A percentile compares a stretch with the other conserved stretches of the same genome.
Evolutionary conservation across 164 flowering plant species (phyloP).

Genomic region (Tetracentron sinense): DNA sequence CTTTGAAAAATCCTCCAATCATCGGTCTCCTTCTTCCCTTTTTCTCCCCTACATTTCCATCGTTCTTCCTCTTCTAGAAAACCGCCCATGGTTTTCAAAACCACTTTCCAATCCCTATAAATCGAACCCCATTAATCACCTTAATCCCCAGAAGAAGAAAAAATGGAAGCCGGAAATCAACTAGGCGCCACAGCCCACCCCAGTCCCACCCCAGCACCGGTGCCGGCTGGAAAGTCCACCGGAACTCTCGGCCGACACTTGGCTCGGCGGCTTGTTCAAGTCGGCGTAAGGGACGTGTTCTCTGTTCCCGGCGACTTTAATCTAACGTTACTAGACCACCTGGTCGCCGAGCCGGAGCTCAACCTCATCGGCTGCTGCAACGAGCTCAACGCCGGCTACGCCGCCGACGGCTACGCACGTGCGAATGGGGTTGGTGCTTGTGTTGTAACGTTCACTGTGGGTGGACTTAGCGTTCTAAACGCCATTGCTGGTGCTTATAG

Average conservation of each 20-base stretch:
- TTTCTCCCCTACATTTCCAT: too few species aligned
- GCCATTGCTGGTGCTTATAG: constrained; percentile 76
- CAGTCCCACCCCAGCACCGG: not conserved
- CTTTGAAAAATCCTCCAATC: too few species aligned
- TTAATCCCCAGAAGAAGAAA: not conserved
- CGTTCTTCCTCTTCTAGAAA: too few species aligned
- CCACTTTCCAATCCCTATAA: not conserved
- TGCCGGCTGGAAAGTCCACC: not conserved
- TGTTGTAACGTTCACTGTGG: constrained; percentile 66
- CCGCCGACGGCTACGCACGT: constrained; percentile 70
- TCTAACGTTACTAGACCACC: constrained; percentile 48
- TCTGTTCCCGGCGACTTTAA: constrained; percentile 70
- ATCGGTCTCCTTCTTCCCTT: not conserved
- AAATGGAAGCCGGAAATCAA: not conserved
- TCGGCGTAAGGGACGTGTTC: constrained; percentile 58
- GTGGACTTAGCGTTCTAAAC: constrained; percentile 60
- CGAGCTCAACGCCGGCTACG: constrained; percentile 79
- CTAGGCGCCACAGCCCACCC: not conserved
- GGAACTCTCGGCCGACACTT: constrained; percentile 57
- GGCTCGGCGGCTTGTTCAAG: constrained; percentile 56
- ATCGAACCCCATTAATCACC: not conserved
- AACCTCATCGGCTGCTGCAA: constrained; percentile 66
- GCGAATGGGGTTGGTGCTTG: constrained; percentile 65
- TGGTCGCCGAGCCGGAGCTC: constrained; percentile 57
- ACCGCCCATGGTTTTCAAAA: constrained; percentile 2